Evolutionary conservation across 208 protist genomes (phyloP).

Genomic region (Trypanosoma cruzi): DNA sequence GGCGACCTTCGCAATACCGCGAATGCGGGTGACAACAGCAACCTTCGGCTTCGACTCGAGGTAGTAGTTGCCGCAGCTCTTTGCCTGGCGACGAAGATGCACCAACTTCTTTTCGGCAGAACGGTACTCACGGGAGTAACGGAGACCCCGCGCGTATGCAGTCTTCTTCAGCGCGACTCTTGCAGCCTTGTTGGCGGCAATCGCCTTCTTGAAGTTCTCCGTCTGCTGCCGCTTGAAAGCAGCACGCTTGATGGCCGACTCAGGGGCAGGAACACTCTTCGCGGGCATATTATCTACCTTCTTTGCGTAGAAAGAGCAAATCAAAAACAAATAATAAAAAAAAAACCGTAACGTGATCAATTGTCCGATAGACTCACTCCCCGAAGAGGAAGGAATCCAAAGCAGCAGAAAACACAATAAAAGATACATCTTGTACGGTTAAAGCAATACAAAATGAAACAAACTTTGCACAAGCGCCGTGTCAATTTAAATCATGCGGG

Average conservation of each 20-base stretch:
- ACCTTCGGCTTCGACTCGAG: slow-evolving; percentile 98
- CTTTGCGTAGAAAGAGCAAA: too few relatives aligned
- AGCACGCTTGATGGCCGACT: slow-evolving; percentile 91
- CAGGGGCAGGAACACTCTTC: slow-evolving; percentile 75
- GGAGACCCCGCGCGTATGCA: slow-evolving; percentile 69
- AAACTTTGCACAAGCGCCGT: slow-evolving; percentile 1
- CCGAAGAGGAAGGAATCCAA: too few relatives aligned
- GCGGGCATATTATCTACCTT: slow-evolving; percentile 61
- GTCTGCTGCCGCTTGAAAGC: slow-evolving; percentile 92
- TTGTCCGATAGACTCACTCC: too few relatives aligned
- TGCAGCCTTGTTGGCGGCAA: slow-evolving; percentile 67
- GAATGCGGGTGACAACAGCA: slow-evolving; percentile 99
- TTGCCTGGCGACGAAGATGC: slow-evolving; percentile 89
- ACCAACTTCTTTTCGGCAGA: slow-evolving; percentile 88
- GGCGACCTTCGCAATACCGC: slow-evolving; percentile 98
- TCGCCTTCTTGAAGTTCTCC: slow-evolving; percentile 89
- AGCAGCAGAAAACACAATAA: slow-evolving; percentile 12
- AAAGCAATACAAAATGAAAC: background rate
- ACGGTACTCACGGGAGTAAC: slow-evolving; percentile 98
- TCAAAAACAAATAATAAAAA: too few relatives aligned
- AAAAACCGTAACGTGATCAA: too few relatives aligned
- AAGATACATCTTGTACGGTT: slow-evolving; percentile 4
- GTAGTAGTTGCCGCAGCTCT: slow-evolving; percentile 96
- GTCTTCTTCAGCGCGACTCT: slow-evolving; percentile 74
- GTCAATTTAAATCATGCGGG: slow-evolving; percentile 97